Conservation (phyloP, 768 basidiomycete species). For the Nevesoporus exiguus region DNA sequence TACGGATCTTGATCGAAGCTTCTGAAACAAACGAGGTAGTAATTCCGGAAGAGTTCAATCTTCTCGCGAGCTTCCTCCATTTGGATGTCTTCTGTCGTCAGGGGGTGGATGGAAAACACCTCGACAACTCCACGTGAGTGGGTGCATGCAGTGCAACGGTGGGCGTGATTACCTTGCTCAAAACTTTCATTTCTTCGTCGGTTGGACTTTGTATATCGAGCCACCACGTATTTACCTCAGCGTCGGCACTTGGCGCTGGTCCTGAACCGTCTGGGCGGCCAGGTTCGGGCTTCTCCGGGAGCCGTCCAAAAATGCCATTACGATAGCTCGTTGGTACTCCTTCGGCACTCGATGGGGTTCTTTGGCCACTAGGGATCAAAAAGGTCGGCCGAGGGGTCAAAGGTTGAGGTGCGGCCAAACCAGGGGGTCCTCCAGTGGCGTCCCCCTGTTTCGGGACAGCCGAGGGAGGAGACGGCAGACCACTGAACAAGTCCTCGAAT, state of each 20-base stretch:
- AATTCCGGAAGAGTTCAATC: constrained; percentile 98
- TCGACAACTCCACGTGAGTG: constrained; percentile 30
- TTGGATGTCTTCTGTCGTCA: constrained; percentile 98
- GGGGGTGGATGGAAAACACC: constrained; percentile 96
- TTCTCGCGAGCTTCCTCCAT: constrained; percentile 99
- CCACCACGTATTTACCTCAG: constrained; percentile 93
- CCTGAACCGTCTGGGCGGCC: constrained; percentile 24
- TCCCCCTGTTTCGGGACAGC: constrained; percentile 6
- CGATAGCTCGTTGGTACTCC: constrained; percentile 1
- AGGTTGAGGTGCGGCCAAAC: constrained; percentile 9
- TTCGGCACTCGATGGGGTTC: constrained; percentile 8
- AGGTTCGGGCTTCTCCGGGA: constrained; percentile 19
- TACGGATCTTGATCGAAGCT: constrained; percentile 99
- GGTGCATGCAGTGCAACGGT: not conserved
- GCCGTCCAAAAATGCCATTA: constrained; percentile 18
- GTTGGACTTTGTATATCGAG: constrained; percentile 90
- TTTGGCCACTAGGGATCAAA: constrained; percentile 8
- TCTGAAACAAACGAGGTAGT: constrained; percentile 98
- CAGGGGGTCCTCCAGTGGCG: not conserved
- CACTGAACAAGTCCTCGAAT: constrained; percentile 86
- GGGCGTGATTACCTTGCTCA: constrained; percentile 67
- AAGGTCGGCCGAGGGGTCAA: not conserved
- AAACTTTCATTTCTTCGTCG: constrained; percentile 97
- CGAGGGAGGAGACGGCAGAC: constrained; percentile 31
- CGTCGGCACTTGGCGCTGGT: constrained; percentile 32